phyloP scores from a whole-genome alignment of 768 basidiomycete species.

The Mycena metata region DNA sequence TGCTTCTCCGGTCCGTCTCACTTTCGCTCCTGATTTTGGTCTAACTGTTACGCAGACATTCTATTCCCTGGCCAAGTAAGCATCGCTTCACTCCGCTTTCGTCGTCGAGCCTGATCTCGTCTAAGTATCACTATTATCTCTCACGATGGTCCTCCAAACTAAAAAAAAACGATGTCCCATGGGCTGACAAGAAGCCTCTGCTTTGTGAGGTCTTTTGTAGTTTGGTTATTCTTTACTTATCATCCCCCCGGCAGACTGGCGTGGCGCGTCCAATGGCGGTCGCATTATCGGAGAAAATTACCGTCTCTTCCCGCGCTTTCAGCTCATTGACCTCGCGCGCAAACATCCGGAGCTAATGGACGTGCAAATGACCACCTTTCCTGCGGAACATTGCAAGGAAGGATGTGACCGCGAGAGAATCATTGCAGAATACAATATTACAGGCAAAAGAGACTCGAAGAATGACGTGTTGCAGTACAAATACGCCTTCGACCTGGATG shows the following conservation, averaged over 20 bases:
- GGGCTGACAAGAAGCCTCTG: conserved; percentile 28
- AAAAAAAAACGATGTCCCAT: conserved; percentile 12
- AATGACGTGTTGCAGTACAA: conserved; percentile 27
- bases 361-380: conserved; percentile 30
- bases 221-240: neutral
- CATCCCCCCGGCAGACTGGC: conserved; percentile 30
- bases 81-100: no score
- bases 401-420: conserved; percentile 28
- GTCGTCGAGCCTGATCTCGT: neutral
- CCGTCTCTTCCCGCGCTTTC: conserved; percentile 35
- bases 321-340: conserved; percentile 26
- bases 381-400: conserved; percentile 21
- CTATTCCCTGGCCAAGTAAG: conserved; percentile 32
- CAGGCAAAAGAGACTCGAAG: neutral
- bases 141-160: conserved; percentile 24
- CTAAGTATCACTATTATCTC: conserved; percentile 28
- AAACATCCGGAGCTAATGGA: conserved; percentile 27
- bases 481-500: conserved; percentile 37
- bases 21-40: no score
- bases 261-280: conserved; percentile 35
- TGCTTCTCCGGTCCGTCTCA: conserved; percentile 29
- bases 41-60: conserved; percentile 19
- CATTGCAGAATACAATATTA: conserved; percentile 30
- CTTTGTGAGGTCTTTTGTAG: conserved; percentile 22
- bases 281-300: conserved; percentile 34